These are phyloP conservation scores for Trichophyton equinum DNA, from an alignment of 2,329 filamentous ascomycete genomes.

Conservation along the genomic window DNA sequence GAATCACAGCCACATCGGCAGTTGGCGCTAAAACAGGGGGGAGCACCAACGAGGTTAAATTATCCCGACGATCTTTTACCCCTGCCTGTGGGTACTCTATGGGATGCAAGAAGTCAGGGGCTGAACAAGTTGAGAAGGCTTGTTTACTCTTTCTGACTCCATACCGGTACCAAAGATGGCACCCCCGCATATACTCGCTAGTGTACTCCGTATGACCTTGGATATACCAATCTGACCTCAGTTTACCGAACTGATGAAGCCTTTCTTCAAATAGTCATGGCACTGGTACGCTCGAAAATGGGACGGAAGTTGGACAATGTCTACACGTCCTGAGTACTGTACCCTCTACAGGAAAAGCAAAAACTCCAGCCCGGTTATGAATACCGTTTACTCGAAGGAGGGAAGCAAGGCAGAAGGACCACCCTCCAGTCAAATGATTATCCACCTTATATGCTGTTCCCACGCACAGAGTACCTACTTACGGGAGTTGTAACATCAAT, in stretches of 20 bases:
- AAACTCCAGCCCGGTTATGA: not conserved
- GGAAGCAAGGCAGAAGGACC: not conserved
- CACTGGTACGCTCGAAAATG: not conserved
- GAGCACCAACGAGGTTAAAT: not conserved
- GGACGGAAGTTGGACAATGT: not conserved
- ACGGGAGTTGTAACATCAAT: not conserved
- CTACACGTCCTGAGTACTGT: not conserved
- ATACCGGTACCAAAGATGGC: not conserved
- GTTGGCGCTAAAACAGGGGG: not conserved
- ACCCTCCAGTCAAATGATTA: not conserved
- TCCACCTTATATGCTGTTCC: too few relatives aligned
- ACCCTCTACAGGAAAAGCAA: not conserved
- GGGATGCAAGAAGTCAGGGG: not conserved
- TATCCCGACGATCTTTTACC: not conserved
- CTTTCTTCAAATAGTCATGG: not conserved
- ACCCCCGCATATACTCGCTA: not conserved
- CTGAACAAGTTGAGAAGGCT: not conserved
- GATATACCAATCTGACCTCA: not conserved
- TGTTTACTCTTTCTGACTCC: not conserved
- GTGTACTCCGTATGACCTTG: too few relatives aligned
- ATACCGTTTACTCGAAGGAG: not conserved
- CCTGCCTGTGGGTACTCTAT: not conserved
- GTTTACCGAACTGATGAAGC: not conserved
- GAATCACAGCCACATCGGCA: not conserved
- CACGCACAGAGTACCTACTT: too few relatives aligned